Percentiles rank a stretch among this genome's conserved stretches.
phyloP scores from a whole-genome alignment of 441 rosid species.

The Mallotus japonicus region DNA sequence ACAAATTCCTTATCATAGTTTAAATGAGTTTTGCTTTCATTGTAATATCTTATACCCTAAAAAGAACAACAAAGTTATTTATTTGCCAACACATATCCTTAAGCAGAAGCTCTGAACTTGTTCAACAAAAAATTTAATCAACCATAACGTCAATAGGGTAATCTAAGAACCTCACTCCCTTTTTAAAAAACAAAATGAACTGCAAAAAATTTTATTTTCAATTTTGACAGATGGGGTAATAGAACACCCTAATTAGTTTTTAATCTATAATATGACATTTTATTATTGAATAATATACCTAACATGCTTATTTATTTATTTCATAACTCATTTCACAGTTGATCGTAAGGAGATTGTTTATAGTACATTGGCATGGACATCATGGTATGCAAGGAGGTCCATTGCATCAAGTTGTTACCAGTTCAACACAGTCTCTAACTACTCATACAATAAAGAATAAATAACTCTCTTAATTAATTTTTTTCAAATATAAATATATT shows the following conservation, averaged over 20 bases:
- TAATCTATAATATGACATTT: neutral
- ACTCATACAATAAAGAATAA: neutral
- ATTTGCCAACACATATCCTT: neutral
- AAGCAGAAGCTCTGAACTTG: neutral
- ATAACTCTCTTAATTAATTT: neutral
- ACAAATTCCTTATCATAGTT: neutral
- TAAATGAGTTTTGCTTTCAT: neutral
- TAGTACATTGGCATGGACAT: neutral
- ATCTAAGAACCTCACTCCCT: neutral
- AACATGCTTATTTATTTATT: neutral
- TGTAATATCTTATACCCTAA: neutral
- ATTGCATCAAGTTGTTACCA: neutral
- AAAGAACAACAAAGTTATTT: neutral
- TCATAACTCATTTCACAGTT: neutral
- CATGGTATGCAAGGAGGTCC: neutral
- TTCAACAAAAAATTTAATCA: neutral
- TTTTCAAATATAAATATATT: neutral
- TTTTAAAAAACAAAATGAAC: neutral
- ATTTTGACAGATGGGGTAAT: neutral
- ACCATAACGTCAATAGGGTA: neutral
- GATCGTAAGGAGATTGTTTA: no score
- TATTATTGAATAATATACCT: neutral
- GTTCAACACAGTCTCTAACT: neutral
- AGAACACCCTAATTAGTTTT: neutral
- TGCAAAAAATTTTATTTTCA: neutral